Evolutionary conservation across 345 rosid species (phyloP).

Genomic region (Leavenworthia alabamica): DNA sequence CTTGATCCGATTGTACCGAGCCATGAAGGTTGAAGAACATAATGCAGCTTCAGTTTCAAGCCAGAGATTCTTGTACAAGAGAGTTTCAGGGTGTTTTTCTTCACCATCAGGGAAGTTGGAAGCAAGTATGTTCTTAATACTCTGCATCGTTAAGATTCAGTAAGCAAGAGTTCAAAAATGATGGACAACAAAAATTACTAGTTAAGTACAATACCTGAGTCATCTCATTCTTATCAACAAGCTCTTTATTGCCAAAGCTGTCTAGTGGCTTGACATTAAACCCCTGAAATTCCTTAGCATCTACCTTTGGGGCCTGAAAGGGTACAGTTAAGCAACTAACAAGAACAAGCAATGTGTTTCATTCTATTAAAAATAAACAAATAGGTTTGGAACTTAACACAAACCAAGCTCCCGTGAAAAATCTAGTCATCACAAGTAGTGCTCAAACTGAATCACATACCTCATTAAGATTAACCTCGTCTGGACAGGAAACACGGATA

Average conservation of each 20-base stretch:
- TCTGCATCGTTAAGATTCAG: slow-evolving; percentile 41
- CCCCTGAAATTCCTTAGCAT: slow-evolving; percentile 10
- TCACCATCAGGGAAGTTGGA: slow-evolving; percentile 54
- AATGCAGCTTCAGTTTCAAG: slow-evolving; percentile 89
- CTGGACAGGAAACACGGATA: slow-evolving; percentile 18
- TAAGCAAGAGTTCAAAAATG: background rate
- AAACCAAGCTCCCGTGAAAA: background rate
- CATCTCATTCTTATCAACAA: slow-evolving; percentile 42
- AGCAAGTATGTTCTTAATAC: slow-evolving; percentile 59
- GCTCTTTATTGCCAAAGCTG: slow-evolving; percentile 25
- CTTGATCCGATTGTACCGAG: slow-evolving; percentile 62
- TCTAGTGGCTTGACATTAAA: slow-evolving; percentile 28
- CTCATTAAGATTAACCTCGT: slow-evolving; percentile 35
- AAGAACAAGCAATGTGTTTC: slow-evolving; percentile 8
- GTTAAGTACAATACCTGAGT: slow-evolving; percentile 48
- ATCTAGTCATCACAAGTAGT: no score
- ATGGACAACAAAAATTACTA: slow-evolving; percentile 8
- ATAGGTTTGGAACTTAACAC: background rate
- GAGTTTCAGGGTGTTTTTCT: slow-evolving; percentile 47
- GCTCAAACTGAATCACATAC: no score
- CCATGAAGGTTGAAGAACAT: slow-evolving; percentile 55
- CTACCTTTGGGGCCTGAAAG: slow-evolving; percentile 21
- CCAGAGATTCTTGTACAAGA: slow-evolving; percentile 86
- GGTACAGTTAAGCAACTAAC: slow-evolving; percentile 7
- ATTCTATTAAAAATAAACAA: background rate